These are phyloP conservation scores for Diutina catenulata DNA, from an alignment of 1,139 yeast genomes.

Conservation along the genomic window DNA sequence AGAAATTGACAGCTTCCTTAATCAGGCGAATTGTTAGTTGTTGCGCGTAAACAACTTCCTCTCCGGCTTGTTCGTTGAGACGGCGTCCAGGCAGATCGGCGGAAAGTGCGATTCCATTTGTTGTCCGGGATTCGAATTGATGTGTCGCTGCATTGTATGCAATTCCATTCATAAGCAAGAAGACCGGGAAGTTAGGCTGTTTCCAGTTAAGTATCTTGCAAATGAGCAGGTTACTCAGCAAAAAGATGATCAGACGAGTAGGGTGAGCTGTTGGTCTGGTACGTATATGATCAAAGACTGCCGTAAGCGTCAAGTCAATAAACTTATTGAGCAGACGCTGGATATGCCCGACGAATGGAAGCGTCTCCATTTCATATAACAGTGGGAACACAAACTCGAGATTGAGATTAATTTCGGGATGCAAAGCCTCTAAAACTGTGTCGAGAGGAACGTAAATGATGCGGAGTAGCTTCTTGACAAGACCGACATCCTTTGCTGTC, in stretches of 20 bases:
- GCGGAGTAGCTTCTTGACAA: constrained; percentile 29
- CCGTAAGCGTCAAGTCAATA: constrained; percentile 62
- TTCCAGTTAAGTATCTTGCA: constrained; percentile 95
- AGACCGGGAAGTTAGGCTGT: constrained; percentile 95
- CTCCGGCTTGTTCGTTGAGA: constrained; percentile 8
- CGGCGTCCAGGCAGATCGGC: no score
- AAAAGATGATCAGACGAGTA: constrained; percentile 59
- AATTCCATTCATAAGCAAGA: constrained; percentile 67
- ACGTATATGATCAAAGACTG: constrained; percentile 70
- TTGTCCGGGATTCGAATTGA: constrained; percentile 27
- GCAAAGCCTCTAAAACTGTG: constrained; percentile 42
- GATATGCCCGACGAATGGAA: constrained; percentile 42
- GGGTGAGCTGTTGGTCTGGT: constrained; percentile 24
- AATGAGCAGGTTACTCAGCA: constrained; percentile 77
- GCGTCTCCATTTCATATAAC: constrained; percentile 39
- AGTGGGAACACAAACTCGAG: constrained; percentile 80
- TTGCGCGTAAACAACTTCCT: constrained; percentile 17
- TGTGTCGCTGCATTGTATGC: constrained; percentile 21
- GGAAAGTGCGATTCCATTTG: no score
- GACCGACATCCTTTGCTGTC: constrained; percentile 24
- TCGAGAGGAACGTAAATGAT: constrained; percentile 49
- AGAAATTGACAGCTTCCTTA: constrained; percentile 48
- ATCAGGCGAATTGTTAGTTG: constrained; percentile 34
- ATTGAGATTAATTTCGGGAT: constrained; percentile 54
- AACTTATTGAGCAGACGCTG: constrained; percentile 51